Percentiles rank a stretch among this genome's conserved stretches.
Conservation (phyloP, 495 filamentous ascomycete genomes). For the Tuber microsphaerosporum region DNA sequence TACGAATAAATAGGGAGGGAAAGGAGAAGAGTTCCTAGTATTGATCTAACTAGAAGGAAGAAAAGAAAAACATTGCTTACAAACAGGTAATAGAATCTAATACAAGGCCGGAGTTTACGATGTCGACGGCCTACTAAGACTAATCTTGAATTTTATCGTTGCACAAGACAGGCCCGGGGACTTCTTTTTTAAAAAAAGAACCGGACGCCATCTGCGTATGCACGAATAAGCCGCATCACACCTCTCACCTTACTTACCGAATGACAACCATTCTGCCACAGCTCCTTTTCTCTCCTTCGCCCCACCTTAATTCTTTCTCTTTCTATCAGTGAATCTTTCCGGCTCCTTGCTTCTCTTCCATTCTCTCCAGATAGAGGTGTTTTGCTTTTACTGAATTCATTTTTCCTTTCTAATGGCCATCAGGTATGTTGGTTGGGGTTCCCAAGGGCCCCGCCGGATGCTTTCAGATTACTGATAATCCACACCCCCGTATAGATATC, state of each 20-base stretch:
- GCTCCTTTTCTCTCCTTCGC: background rate
- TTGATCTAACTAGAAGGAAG: background rate
- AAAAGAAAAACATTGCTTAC: background rate
- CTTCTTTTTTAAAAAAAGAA: background rate
- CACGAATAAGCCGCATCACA: conserved; percentile 1
- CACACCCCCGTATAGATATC: conserved; percentile 56
- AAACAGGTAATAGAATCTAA: background rate
- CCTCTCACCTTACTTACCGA: background rate
- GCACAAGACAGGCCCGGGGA: background rate
- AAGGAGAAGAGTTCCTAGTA: background rate
- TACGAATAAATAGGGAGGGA: background rate
- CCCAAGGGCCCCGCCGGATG: background rate
- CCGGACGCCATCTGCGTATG: background rate
- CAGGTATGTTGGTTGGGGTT: conserved; percentile 17
- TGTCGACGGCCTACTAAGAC: no score
- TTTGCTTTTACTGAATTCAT: background rate
- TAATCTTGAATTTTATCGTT: background rate
- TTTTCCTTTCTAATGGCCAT: conserved; percentile 22
- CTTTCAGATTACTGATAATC: background rate
- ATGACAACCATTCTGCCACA: background rate
- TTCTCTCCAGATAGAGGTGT: background rate
- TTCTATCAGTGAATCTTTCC: background rate
- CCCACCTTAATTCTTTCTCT: background rate
- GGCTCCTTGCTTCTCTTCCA: background rate
- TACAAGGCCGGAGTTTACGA: no score